phyloP scores from a whole-genome alignment of 1,284 basidiomycete genomes.

The Marasmius oreades region DNA sequence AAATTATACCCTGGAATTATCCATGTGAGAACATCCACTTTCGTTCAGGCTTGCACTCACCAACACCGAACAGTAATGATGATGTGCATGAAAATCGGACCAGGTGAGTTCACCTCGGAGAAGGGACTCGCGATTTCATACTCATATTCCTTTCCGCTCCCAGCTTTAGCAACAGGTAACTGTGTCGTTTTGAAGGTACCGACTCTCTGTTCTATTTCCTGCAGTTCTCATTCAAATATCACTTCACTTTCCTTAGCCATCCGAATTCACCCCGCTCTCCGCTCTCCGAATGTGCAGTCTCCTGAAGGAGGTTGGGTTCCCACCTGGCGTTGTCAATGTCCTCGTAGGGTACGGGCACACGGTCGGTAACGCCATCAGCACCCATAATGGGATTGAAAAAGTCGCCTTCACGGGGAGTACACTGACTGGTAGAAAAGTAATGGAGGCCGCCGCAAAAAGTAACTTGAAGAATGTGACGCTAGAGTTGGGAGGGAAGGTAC shows the following conservation, averaged over 20 bases:
- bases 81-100: conserved; percentile 77
- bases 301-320: conserved; percentile 52
- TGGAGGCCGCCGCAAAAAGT: conserved; percentile 64
- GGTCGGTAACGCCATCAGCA: conserved; percentile 61
- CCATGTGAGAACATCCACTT: not conserved
- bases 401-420: conserved; percentile 74
- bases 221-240: conserved; percentile 49
- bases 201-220: not conserved
- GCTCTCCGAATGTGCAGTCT: conserved; percentile 52
- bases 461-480: conserved; percentile 80
- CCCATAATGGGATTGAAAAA: conserved; percentile 49
- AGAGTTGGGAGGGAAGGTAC: conserved; percentile 87
- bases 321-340: conserved; percentile 64
- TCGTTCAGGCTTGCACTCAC: not conserved
- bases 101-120: conserved; percentile 30
- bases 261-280: conserved; percentile 85
- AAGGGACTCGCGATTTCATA: not conserved
- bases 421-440: conserved; percentile 77
- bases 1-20: conserved; percentile 64
- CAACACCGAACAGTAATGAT: conserved; percentile 46
- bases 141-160: not conserved
- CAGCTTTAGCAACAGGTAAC: conserved; percentile 65
- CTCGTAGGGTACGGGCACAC: conserved; percentile 41
- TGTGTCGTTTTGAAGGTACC: conserved; percentile 67
- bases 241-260: conserved; percentile 40